Base-by-base conservation (phyloP, 2,329 filamentous ascomycete genomes). In the Penicillium psychrosexuale region DNA sequence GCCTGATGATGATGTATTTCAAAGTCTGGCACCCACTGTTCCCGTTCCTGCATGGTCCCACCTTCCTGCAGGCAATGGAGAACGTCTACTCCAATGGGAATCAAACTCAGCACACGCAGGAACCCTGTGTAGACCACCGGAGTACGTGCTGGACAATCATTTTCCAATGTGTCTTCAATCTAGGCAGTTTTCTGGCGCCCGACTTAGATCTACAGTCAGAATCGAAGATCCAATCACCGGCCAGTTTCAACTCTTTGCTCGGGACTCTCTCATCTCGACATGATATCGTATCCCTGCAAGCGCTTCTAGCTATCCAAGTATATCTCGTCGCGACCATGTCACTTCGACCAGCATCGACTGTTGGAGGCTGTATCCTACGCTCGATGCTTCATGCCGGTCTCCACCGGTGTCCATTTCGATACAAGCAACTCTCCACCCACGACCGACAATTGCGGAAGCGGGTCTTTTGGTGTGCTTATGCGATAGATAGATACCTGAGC, bases 21-120 rank as follows among this genome's bases (percentile, higher is more conserved):
- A 75, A 72, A 59, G 70, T 75, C 9, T 82, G 79, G 78, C 80
- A 82, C 69, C 78, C 78, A 0, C 66, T 82, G 12, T 79, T 81
- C 54, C 80, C 80, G 0, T 81, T 82, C 56, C 60, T 82, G 4
- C 78, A 81, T 45, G 80, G 80, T 0, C 79, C 77, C 1, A 75
- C 75, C 1, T 80, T 81, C 45, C 61, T 81, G 24, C 70, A 74
- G 31, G 70, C 76, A 13, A 71, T 82, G 60, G 73, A 80, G 37
- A 60, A 62, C 11, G 68, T 80, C 38, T 80, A 80, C 60, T 65
- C 63, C 1, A 55, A 57, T n/a, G 33, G 39, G 17, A 44, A 48
- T 13, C 36, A 58, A 34, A 33, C 12, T 7, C 34, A 44, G 13
- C 17, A 30, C 17, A 24, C 22, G 3, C 46, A 31, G 8, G 47